Conservation (phyloP, 345 rosid genomes). For the Pistacia atlantica region DNA sequence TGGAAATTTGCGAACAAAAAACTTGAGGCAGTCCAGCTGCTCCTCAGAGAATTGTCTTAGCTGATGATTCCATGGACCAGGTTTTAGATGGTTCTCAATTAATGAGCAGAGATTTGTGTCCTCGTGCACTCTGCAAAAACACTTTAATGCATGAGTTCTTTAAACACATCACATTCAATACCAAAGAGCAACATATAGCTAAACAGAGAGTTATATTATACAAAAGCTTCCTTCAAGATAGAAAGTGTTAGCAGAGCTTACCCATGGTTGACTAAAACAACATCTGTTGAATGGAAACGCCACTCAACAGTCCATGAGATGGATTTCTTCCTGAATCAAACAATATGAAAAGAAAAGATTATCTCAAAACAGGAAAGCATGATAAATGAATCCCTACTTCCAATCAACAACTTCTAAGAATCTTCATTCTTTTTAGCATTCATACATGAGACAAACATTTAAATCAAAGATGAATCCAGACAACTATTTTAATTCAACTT, state of each 20-base stretch:
- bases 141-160: conserved; percentile 11
- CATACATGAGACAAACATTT: background rate
- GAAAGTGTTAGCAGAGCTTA: conserved; percentile 32
- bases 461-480: too few species aligned
- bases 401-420: background rate
- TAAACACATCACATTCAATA: conserved; percentile 1
- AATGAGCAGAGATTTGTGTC: conserved; percentile 55
- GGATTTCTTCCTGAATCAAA: conserved; percentile 52
- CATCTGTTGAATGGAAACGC: conserved; percentile 78
- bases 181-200: background rate
- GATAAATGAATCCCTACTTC: background rate
- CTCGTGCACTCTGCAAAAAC: conserved; percentile 61
- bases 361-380: background rate
- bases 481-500: too few species aligned
- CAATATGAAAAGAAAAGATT: conserved; percentile 12
- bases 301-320: conserved; percentile 93
- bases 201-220: background rate
- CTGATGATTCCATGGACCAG: conserved; percentile 75
- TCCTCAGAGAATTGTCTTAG: conserved; percentile 64
- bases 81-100: conserved; percentile 70
- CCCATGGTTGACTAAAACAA: conserved; percentile 67
- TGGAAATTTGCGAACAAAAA: conserved; percentile 61
- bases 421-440: background rate
- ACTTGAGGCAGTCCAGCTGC: conserved; percentile 59
- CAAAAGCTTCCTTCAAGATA: background rate